A percentile compares a stretch with the other conserved stretches of the same genome.
Evolutionary conservation across 163 green algal genomes (phyloP).

Genomic region (Scenedesmus sp.): DNA sequence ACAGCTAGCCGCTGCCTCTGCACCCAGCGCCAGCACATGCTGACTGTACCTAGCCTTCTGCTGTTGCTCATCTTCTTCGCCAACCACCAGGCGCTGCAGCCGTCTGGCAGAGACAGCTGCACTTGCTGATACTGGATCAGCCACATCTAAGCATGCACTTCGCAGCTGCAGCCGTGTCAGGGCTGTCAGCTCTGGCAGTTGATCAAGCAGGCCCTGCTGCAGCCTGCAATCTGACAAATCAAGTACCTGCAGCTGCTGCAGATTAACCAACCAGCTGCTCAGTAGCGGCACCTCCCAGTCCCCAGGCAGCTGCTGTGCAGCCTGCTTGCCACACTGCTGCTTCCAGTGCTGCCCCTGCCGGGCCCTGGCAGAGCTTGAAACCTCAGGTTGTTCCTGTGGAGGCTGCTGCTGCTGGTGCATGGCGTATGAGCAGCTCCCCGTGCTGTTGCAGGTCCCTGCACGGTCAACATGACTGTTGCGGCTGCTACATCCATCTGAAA

Average conservation of each 20-base stretch:
- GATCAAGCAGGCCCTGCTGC: not conserved
- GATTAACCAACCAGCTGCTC: not conserved
- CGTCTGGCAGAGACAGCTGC: not conserved
- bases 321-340: not conserved
- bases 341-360: not conserved
- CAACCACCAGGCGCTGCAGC: not conserved
- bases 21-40: not conserved
- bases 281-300: too few relatives aligned
- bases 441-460: not conserved
- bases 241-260: not conserved
- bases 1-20: conserved; percentile 4
- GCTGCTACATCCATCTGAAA: not conserved
- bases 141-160: not conserved
- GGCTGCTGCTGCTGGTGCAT: not conserved
- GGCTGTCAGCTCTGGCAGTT: not conserved
- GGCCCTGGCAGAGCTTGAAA: too few relatives aligned
- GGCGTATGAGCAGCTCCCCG: not conserved
- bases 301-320: not conserved
- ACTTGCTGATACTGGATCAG: not conserved
- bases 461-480: not conserved
- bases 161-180: not conserved
- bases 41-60: not conserved
- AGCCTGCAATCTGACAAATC: not conserved
- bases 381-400: not conserved
- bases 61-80: not conserved